These are phyloP conservation scores for Saturnispora zaruensis DNA, from an alignment of 805 yeast species.

Conservation along the genomic window DNA sequence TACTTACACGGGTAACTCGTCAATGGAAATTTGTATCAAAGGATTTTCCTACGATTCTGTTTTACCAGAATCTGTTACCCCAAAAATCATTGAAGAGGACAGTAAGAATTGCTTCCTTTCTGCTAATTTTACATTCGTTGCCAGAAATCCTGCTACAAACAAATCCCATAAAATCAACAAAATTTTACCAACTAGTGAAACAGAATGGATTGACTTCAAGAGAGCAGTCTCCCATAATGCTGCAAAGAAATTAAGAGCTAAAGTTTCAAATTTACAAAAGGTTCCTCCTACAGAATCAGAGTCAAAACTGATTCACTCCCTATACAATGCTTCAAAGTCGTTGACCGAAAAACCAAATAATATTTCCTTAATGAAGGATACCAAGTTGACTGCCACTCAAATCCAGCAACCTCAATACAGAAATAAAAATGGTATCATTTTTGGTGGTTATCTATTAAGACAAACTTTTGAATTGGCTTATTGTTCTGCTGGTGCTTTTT, in stretches of 20 bases:
- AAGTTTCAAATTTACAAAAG: constrained; percentile 46
- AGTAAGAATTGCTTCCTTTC: constrained; percentile 64
- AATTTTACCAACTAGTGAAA: constrained; percentile 63
- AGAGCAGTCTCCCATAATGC: constrained; percentile 87
- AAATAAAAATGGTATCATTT: constrained; percentile 89
- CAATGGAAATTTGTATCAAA: constrained; percentile 89
- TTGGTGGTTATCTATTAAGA: constrained; percentile 89
- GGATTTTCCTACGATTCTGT: constrained; percentile 68
- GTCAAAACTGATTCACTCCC: constrained; percentile 61
- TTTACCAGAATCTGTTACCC: constrained; percentile 41
- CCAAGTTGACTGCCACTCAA: constrained; percentile 63
- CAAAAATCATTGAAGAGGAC: constrained; percentile 44
- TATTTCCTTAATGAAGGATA: constrained; percentile 60
- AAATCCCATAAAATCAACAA: constrained; percentile 80
- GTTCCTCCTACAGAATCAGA: constrained; percentile 77
- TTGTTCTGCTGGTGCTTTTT: constrained; percentile 83
- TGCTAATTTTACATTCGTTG: constrained; percentile 92
- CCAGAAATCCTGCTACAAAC: constrained; percentile 89
- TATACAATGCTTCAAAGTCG: constrained; percentile 52
- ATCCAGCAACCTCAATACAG: constrained; percentile 97
- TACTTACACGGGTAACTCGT: constrained; percentile 89
- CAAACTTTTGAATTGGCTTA: constrained; percentile 92
- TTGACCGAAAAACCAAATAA: constrained; percentile 37
- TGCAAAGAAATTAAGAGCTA: constrained; percentile 72
- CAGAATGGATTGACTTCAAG: constrained; percentile 75